Evolutionary conservation across 2,329 filamentous ascomycete genomes (phyloP), one percentile per base, ranked within the genome.

Genomic region (Aureobasidium sp.): DNA sequence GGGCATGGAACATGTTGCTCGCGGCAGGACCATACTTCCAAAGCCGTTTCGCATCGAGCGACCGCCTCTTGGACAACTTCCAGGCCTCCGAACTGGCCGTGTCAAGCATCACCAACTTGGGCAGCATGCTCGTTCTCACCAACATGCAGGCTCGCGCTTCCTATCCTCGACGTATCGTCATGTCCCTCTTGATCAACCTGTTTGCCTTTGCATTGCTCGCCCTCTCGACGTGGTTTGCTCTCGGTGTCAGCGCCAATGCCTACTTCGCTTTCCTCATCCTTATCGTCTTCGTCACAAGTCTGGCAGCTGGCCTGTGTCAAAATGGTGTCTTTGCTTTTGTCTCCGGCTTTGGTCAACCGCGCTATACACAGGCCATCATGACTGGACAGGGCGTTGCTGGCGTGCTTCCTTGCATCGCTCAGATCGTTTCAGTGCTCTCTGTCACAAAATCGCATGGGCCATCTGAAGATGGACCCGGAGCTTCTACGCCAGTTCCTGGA

Each of bases 1-100:
- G 93, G 93, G 91, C 93, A 61, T 97, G 93, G 93, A 97, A 97
- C 78, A 97, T 97, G 93, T 97, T 97, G 74, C 84, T 97, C 67
- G 93, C 94, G 49, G 91, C 93, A 9, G 90, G 91, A 1, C 91
- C 93, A 5, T 97, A 97, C 79, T 97, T 97, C 76, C 86, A 92
- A 70, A 81, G 80, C 54, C 90, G 93, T 67, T 96, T 97, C 74
- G 77, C 82, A 49, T 80, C 81, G 63, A 84, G 87, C 71, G 77
- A 84, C 59, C 89, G 85, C 81, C 86, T 95, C 61, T 81, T 87
- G 39, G 80, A 84, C 65, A 90, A 91, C 78, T 97, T 96, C 77
- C 93, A 97, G 73, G 88, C 93, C 11, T 86, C 90, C 62, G 93
- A 97, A 71, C 82, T 95, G 62, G 89, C 91, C 37, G 87, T 95